phyloP scores from a whole-genome alignment of 148 eudicot species.

The Suaeda aralocaspica region DNA sequence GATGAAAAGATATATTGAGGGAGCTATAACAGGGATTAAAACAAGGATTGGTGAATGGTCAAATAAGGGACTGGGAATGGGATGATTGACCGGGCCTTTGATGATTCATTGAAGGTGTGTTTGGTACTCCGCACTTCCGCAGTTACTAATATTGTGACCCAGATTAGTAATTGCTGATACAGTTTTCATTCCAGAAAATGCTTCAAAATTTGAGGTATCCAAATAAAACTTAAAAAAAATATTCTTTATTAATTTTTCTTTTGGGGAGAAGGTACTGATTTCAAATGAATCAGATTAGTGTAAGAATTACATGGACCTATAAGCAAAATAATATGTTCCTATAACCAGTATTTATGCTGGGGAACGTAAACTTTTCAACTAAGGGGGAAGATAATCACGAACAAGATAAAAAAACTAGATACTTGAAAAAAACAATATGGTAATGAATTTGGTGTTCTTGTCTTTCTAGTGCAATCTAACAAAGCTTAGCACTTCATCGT shows the following conservation, averaged over 20 bases:
- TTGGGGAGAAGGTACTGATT: not conserved
- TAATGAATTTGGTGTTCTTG: not conserved
- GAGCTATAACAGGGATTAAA: not conserved
- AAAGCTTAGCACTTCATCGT: slow-evolving; percentile 47
- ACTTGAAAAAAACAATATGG: slow-evolving; percentile 1
- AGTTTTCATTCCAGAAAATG: not conserved
- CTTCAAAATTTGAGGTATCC: slow-evolving; percentile 1
- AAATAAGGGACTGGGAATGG: too few relatives aligned
- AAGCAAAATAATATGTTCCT: slow-evolving; percentile 13
- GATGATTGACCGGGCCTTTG: too few relatives aligned
- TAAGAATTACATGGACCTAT: slow-evolving; percentile 21
- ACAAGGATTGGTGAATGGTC: too few relatives aligned
- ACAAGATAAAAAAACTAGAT: not conserved
- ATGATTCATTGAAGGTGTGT: too few relatives aligned
- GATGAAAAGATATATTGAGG: not conserved
- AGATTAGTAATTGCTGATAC: not conserved
- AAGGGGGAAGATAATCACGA: slow-evolving; percentile 10
- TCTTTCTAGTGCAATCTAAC: slow-evolving; percentile 33
- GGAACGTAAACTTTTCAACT: slow-evolving; percentile 6
- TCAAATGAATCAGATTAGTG: slow-evolving; percentile 19
- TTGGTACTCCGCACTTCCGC: not conserved
- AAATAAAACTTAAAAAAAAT: not conserved
- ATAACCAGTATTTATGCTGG: slow-evolving; percentile 15
- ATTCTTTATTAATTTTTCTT: not conserved
- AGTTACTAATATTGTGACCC: too few relatives aligned